Percentiles rank a stretch among this genome's conserved stretches.
These are phyloP conservation scores for Triticum dicoccoides DNA, from an alignment of 176 grass and related monocot species.

Conservation along the genomic window DNA sequence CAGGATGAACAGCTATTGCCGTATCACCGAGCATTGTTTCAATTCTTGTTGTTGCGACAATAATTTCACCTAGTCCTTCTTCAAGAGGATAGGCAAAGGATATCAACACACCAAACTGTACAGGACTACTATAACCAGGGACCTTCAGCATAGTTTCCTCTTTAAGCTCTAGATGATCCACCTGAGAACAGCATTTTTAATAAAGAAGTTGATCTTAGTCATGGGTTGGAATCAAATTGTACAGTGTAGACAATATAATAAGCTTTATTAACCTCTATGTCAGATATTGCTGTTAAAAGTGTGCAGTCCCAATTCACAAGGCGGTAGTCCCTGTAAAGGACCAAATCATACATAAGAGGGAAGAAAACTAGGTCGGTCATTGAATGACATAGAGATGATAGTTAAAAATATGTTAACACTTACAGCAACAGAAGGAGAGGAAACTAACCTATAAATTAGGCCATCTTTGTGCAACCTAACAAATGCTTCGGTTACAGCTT, in stretches of 20 bases:
- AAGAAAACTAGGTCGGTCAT: neutral
- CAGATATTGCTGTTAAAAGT: slow-evolving; percentile 83
- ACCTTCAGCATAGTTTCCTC: slow-evolving; percentile 67
- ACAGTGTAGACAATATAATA: slow-evolving; percentile 30
- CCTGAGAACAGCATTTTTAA: slow-evolving; percentile 40
- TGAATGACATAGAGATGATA: neutral
- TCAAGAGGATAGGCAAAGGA: slow-evolving; percentile 90
- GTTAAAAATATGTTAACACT: slow-evolving; percentile 13
- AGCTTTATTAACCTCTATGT: slow-evolving; percentile 63
- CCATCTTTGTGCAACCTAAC: slow-evolving; percentile 79
- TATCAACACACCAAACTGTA: slow-evolving; percentile 89
- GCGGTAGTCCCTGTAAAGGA: slow-evolving; percentile 67
- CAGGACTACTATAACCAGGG: slow-evolving; percentile 54
- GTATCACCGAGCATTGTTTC: slow-evolving; percentile 93
- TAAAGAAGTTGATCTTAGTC: neutral
- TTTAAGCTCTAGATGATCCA: slow-evolving; percentile 74
- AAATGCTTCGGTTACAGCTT: slow-evolving; percentile 88
- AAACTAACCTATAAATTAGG: slow-evolving; percentile 82
- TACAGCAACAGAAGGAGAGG: slow-evolving; percentile 11
- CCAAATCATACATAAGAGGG: slow-evolving; percentile 1
- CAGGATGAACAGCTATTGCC: slow-evolving; percentile 84
- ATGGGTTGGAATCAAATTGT: neutral
- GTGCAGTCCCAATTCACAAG: slow-evolving; percentile 99
- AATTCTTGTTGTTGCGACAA: slow-evolving; percentile 81
- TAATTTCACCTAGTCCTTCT: slow-evolving; percentile 68